Percentiles rank a stretch among this genome's conserved stretches.
Evolutionary conservation across 257 asterid genomes (phyloP).

Genomic region (Leonotis leonurus): DNA sequence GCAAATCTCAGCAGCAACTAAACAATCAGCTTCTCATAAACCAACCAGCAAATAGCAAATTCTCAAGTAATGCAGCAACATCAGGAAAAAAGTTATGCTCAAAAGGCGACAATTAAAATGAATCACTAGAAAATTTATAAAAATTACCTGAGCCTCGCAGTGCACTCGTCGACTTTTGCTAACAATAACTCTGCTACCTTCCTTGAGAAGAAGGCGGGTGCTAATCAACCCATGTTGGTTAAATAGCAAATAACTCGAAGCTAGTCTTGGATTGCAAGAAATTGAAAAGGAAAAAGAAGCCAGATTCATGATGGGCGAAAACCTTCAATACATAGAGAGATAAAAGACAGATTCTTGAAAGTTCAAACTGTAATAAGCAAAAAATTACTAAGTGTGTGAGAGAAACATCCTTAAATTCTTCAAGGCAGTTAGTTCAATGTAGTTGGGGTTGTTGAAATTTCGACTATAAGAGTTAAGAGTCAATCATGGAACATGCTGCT

Average conservation of each 20-base stretch:
- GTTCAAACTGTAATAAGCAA: neutral
- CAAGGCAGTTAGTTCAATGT: no score
- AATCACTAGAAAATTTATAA: neutral
- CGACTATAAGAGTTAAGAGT: no score
- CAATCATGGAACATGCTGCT: no score
- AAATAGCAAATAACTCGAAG: neutral
- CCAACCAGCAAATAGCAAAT: neutral
- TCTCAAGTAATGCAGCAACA: neutral
- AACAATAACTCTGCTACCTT: constrained; percentile 15
- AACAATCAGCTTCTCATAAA: no score
- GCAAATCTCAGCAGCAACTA: no score
- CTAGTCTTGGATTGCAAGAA: constrained; percentile 26
- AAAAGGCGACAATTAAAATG: neutral
- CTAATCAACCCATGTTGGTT: constrained; percentile 22
- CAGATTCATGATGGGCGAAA: constrained; percentile 23
- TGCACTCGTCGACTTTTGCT: constrained; percentile 28
- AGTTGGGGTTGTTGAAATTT: no score
- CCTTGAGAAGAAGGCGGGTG: constrained; percentile 5
- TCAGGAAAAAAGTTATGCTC: no score
- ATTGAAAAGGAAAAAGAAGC: constrained; percentile 20
- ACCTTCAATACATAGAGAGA: neutral
- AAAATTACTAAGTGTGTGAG: no score
- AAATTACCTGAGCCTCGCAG: constrained; percentile 44
- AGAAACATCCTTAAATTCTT: neutral
- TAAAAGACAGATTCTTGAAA: neutral